Evolutionary conservation across 2,329 filamentous ascomycete genomes (phyloP).

Genomic region (Ophiostoma himal-ulmi): DNA sequence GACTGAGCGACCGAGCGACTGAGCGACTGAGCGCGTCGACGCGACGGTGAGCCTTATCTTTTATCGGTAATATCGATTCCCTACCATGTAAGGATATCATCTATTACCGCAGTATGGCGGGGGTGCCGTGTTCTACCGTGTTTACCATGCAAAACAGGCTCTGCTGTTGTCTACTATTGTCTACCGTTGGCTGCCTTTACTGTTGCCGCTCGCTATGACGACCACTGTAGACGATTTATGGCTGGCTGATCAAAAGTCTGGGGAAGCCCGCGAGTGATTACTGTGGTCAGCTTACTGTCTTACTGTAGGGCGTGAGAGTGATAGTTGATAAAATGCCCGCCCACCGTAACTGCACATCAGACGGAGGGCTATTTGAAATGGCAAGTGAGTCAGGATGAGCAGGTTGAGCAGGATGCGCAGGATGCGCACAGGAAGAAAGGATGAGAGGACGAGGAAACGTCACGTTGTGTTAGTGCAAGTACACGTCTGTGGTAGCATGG

Average conservation of each 20-base stretch:
- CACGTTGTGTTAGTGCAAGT: neutral
- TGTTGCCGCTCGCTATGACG: neutral
- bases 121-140: neutral
- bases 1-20: neutral
- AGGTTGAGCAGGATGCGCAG: neutral
- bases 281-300: no score
- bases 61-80: neutral
- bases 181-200: neutral
- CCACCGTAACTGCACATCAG: neutral
- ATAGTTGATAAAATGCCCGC: no score
- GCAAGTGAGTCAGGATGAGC: neutral
- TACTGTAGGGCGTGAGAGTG: neutral
- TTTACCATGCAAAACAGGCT: no score
- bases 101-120: no score
- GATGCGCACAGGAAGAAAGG: neutral
- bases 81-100: no score
- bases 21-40: neutral
- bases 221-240: neutral
- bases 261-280: neutral
- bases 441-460: slow-evolving; percentile 2
- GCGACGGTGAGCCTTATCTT: neutral
- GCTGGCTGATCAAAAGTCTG: neutral
- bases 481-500: neutral
- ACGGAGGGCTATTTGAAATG: neutral
- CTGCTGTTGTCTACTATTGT: no score